Base-by-base conservation (phyloP, 371 early-diverging fungal genomes). In the Mucor ambiguus region DNA sequence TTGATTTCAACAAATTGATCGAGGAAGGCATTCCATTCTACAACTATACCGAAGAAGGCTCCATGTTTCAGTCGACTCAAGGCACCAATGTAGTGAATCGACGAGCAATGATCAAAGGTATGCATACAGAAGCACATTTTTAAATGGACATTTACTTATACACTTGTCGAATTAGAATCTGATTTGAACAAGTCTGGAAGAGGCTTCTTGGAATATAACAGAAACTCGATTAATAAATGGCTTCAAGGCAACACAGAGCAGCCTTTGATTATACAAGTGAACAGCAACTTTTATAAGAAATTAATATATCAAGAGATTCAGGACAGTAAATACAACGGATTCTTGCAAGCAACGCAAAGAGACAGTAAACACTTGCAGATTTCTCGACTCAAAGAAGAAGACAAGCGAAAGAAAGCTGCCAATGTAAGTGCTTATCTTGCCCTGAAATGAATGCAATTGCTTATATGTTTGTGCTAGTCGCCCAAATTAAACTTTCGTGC, bases 1-100 rank as follows among this genome's bases (percentile, higher is more conserved):
- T 96, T 74, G 92, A 95, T 69, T 94, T 96, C 66, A 93, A 93
- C 78, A 90, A 92, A 62, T 30, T 67, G 28, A 75, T 84, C 55
- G 71, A 68, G 30, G 63, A 68, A 61, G 86, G 82, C 3, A 82
- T 85, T 29, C 80, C 83, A 9, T 85, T 71, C 54, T 67, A 75
- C 29, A 82, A 80, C 57, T 70, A 60, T 26, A 56, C 77, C 4
- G 81, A 82, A 69, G 79, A 81, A 61, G 63, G 35, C 4, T 56
- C 67, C 9, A 58, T 70, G 43, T 58, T 48, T 35, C 58, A 57
- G 12, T 44, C 65, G 16, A n/a, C 9, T 14, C 61, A 64, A 29
- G 74, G 70, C 30, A 74, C 55, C 11, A 61, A 24, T 7, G n/a
- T 68, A n/a, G 46, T 67, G 20, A 64, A 43, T 44, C 57, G 68